Conservation (phyloP, 2,329 filamentous ascomycete species). For the Alternaria hordeiaustralica region DNA sequence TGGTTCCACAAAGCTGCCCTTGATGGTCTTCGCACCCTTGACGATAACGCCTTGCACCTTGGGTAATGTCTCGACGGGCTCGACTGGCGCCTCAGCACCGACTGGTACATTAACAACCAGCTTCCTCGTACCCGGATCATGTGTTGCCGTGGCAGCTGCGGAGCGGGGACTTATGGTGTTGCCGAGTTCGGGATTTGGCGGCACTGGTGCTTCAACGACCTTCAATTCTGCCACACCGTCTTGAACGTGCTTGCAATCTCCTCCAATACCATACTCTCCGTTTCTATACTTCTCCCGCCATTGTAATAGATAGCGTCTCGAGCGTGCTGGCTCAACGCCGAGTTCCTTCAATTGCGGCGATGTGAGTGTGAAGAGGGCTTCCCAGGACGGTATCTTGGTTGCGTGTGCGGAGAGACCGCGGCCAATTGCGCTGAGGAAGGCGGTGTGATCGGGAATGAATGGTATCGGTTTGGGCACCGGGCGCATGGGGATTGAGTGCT, state of each 20-base stretch:
- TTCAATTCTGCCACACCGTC: constrained; percentile 64
- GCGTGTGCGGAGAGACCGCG: constrained; percentile 83
- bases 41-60: constrained; percentile 72
- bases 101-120: constrained; percentile 67
- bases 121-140: constrained; percentile 62
- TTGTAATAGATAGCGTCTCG: constrained; percentile 80
- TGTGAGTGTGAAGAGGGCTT: constrained; percentile 82
- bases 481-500: constrained; percentile 49
- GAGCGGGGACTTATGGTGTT: constrained; percentile 35
- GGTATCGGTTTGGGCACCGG: constrained; percentile 76
- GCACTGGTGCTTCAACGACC: constrained; percentile 61
- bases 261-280: constrained; percentile 79
- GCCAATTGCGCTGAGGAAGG: constrained; percentile 90
- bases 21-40: constrained; percentile 70
- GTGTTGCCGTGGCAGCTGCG: constrained; percentile 57
- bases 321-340: constrained; percentile 84
- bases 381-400: constrained; percentile 88
- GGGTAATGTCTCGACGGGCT: constrained; percentile 58
- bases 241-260: constrained; percentile 76
- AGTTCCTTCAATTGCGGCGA: constrained; percentile 78
- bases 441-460: constrained; percentile 82
- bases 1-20: constrained; percentile 75
- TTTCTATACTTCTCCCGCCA: constrained; percentile 87
- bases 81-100: constrained; percentile 36
- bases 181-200: constrained; percentile 34